Evolutionary conservation across 2,329 filamentous ascomycete genomes (phyloP).

Genomic region (Diaporthe humulicola): DNA sequence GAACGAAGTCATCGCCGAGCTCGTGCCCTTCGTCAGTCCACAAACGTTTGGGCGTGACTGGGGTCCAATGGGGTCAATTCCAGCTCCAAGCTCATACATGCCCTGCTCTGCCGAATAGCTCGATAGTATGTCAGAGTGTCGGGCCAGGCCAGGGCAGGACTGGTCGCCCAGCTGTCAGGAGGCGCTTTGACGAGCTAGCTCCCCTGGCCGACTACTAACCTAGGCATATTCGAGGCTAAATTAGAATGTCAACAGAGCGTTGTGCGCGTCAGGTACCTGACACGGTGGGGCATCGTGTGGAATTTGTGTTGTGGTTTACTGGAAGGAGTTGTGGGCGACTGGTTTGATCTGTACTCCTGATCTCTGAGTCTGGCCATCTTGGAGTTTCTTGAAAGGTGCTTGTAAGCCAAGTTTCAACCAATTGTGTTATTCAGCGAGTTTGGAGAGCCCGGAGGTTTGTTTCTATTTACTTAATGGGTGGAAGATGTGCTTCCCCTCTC

Average conservation of each 20-base stretch:
- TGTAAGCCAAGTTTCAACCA: not conserved
- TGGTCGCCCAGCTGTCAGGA: not conserved
- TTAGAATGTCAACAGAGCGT: conserved; percentile 10
- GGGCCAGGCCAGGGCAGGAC: no score
- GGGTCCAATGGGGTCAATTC: not conserved
- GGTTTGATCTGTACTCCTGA: no score
- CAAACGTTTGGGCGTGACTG: not conserved
- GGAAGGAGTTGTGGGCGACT: not conserved
- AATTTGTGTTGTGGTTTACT: not conserved
- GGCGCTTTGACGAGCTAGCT: not conserved
- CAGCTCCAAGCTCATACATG: no score
- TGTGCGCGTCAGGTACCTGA: not conserved
- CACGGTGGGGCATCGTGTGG: not conserved
- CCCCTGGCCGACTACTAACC: not conserved
- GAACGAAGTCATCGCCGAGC: not conserved
- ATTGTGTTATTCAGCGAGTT: not conserved
- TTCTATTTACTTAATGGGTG: not conserved
- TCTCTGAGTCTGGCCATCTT: not conserved
- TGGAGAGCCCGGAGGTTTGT: fast-evolving
- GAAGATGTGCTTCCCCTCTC: no score
- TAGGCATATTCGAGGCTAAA: not conserved
- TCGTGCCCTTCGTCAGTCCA: not conserved
- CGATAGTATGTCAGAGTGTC: not conserved
- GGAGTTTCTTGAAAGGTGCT: not conserved
- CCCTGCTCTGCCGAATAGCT: not conserved